phyloP scores from a whole-genome alignment of 108 stramenopile species.

The Chaetoceros tenuissimus region DNA sequence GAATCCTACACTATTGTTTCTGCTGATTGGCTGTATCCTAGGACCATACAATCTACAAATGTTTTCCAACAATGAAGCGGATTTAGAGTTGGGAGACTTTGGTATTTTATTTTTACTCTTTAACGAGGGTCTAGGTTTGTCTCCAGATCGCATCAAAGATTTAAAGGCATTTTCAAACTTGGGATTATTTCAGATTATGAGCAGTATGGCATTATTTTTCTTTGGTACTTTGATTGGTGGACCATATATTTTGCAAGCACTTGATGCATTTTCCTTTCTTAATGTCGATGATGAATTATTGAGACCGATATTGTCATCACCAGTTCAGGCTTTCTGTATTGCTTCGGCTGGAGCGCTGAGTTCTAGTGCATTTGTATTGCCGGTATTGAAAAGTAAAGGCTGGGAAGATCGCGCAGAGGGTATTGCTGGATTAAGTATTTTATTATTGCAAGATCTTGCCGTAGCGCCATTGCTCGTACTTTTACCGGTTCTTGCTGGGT shows the following conservation, averaged over 20 bases:
- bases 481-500: conserved; percentile 51
- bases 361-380: conserved; percentile 56
- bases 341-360: conserved; percentile 56
- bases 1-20: conserved; percentile 44
- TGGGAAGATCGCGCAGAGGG: conserved; percentile 55
- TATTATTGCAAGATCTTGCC: conserved; percentile 64
- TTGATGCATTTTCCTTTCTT: conserved; percentile 39
- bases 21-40: conserved; percentile 38
- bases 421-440: conserved; percentile 49
- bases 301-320: conserved; percentile 35
- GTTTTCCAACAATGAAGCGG: conserved; percentile 42
- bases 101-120: conserved; percentile 73
- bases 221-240: conserved; percentile 50
- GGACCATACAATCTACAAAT: conserved; percentile 58
- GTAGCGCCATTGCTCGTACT: conserved; percentile 66
- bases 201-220: conserved; percentile 48
- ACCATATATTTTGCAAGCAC: conserved; percentile 37
- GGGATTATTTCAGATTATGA: conserved; percentile 45
- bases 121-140: conserved; percentile 51
- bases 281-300: conserved; percentile 27
- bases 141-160: conserved; percentile 45
- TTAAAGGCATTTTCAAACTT: conserved; percentile 45
- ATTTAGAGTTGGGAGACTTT: conserved; percentile 60
- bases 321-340: conserved; percentile 57
- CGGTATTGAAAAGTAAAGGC: conserved; percentile 54